Evolutionary conservation across 2,329 filamentous ascomycete genomes (phyloP).

Genomic region (Colletotrichum sp.): DNA sequence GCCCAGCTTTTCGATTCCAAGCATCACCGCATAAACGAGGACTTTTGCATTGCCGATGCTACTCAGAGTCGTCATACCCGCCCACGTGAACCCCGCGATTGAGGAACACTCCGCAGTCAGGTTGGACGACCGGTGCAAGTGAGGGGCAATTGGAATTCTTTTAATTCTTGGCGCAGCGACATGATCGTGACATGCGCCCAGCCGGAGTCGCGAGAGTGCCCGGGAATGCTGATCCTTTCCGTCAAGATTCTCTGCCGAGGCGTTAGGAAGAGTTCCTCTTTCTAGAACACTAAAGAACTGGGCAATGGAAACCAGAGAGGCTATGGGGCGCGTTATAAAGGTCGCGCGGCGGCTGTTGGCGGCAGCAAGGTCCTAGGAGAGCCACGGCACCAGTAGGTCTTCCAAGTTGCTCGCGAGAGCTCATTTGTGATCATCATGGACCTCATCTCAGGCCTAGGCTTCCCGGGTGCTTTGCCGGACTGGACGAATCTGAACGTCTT

Average conservation of each 20-base stretch:
- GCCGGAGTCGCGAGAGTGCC: not conserved
- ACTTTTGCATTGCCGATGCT: not conserved
- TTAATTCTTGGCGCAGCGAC: not conserved
- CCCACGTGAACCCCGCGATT: not conserved
- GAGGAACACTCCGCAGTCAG: not conserved
- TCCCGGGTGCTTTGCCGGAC: slow-evolving; percentile 44
- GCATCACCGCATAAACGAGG: not conserved
- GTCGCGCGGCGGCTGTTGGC: not conserved
- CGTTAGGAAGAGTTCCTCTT: not conserved
- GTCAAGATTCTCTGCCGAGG: not conserved
- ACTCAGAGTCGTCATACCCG: not conserved
- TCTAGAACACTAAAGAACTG: not conserved
- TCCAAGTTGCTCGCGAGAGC: not conserved
- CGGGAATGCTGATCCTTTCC: not conserved
- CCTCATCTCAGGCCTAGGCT: slow-evolving; percentile 1
- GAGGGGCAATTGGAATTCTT: not conserved
- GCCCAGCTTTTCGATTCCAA: not conserved
- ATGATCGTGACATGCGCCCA: slow-evolving; percentile 10
- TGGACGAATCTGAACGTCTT: slow-evolving; percentile 65
- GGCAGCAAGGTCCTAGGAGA: not conserved
- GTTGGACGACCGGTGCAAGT: not conserved
- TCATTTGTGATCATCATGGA: not conserved
- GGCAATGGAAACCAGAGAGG: not conserved
- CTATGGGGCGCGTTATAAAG: not conserved
- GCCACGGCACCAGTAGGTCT: not conserved